Percentiles rank a stretch among this genome's conserved stretches.
Evolutionary conservation across 345 rosid species (phyloP).

Genomic region (Trapa bicornis): DNA sequence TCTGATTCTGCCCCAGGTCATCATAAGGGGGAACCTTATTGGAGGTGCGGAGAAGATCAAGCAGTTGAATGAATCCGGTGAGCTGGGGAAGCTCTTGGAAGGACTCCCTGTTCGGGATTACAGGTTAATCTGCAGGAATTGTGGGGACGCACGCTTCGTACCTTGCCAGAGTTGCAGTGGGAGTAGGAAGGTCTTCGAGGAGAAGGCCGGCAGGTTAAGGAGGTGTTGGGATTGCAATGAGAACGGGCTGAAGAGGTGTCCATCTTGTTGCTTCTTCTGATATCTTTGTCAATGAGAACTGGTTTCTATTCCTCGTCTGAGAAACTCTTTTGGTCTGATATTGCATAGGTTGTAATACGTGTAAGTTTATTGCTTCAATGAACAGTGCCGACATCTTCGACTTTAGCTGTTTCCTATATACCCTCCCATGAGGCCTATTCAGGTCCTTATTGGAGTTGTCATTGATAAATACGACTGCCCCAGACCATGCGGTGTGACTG

Average conservation of each 20-base stretch:
- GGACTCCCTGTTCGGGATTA: conserved; percentile 37
- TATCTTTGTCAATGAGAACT: neutral
- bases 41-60: conserved; percentile 75
- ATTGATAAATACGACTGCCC: conserved; percentile 67
- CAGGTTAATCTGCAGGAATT: conserved; percentile 34
- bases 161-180: conserved; percentile 63
- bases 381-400: conserved; percentile 46
- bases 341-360: neutral
- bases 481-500: conserved; percentile 48
- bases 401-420: conserved; percentile 81
- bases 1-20: conserved; percentile 55
- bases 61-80: conserved; percentile 60
- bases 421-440: conserved; percentile 84
- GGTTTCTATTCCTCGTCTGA: no score
- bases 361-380: neutral
- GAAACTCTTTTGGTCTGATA: neutral
- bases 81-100: conserved; percentile 39
- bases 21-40: conserved; percentile 44
- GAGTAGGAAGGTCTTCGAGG: conserved; percentile 61
- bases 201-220: conserved; percentile 31
- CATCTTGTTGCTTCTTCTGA: conserved; percentile 30
- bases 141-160: conserved; percentile 72
- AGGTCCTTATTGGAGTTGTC: conserved; percentile 53
- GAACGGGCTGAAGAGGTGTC: conserved; percentile 76
- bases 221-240: conserved; percentile 72